Evolutionary conservation across 257 asterid species (phyloP), one percentile per base, ranked within the genome.

Genomic region (Fraxinus cuspidata): DNA sequence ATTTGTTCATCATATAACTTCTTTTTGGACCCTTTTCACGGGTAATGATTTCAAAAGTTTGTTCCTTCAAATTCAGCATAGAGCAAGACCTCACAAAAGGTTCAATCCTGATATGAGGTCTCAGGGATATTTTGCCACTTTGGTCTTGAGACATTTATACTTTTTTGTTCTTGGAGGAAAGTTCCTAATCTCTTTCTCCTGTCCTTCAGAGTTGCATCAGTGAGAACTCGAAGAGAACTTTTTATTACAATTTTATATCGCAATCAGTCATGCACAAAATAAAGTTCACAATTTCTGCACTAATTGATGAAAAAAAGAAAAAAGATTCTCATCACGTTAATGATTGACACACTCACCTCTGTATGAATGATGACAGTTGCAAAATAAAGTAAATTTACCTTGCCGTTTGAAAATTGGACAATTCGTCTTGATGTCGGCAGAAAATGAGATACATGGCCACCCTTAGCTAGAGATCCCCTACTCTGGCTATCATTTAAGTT

Each of bases 391-490:
- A 56, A 79, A 25, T 56, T 35, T 82, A 94, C 99, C 99, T 89
- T 90, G 81, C 91, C 95, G 77, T 92, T 93, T 38, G 99, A 92
- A 77, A 95, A 95, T 79, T 95, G 99, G 82, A 92, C 96, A 28
- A 95, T 95, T 85, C 99, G 85, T 82, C 99, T 87, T 23, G 99
- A 95, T 34, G 99, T 95, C 53, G 97, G 99, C 71, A 95, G 85
- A 86, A 95, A 95, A 81, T 91, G 95, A 66, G 99, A 94, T 70
- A 83, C 29, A 9, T 86, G 96, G 27, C 88, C 86, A 73, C 81
- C 85, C 71, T 85, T 91, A 28, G 84, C 77, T 40, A 25, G 75
- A 66, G 84, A 66, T 65, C 79, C 86, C 72, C 76, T 76, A 42
- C 53, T 19, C 25, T 79, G 71, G 23, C 58, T 66, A 68, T 74